Evolutionary conservation across 495 filamentous ascomycete species (phyloP).

Genomic region (Penicillium roqueforti): DNA sequence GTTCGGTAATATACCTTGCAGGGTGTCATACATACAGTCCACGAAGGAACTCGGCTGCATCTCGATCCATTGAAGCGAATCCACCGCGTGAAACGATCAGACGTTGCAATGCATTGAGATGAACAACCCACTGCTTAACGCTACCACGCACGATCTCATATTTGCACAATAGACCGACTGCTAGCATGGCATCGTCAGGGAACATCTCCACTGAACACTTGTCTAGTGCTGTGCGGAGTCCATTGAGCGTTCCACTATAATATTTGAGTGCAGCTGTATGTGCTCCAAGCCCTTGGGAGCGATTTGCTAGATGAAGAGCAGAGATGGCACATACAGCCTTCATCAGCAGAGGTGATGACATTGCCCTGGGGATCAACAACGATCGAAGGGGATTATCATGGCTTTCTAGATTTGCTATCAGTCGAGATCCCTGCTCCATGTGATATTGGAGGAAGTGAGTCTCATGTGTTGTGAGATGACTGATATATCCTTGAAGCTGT

Average conservation of each 20-base stretch:
- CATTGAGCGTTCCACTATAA: constrained; percentile 37
- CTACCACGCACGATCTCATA: constrained; percentile 45
- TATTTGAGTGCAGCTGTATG: constrained; percentile 35
- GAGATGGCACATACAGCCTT: constrained; percentile 43
- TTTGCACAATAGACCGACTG: constrained; percentile 43
- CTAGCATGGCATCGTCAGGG: constrained; percentile 36
- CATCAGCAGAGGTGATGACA: constrained; percentile 41
- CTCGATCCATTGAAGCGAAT: constrained; percentile 29
- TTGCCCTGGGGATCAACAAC: constrained; percentile 39
- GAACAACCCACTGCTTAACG: constrained; percentile 42
- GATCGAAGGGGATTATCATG: constrained; percentile 41
- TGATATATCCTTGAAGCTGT: constrained; percentile 17
- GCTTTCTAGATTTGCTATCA: constrained; percentile 42
- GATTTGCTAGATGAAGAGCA: constrained; percentile 42
- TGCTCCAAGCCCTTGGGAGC: constrained; percentile 24
- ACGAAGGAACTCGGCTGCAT: constrained; percentile 36
- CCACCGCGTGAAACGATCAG: constrained; percentile 40
- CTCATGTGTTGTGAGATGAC: constrained; percentile 34
- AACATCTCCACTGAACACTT: constrained; percentile 18
- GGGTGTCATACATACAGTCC: constrained; percentile 32
- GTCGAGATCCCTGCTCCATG: constrained; percentile 36
- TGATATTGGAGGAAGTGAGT: constrained; percentile 46
- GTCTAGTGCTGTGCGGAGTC: constrained; percentile 29
- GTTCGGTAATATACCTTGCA: neutral
- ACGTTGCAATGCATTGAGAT: constrained; percentile 39